Evolutionary conservation across 2,329 filamentous ascomycete species (phyloP).

Genomic region (Venturia carpophila): DNA sequence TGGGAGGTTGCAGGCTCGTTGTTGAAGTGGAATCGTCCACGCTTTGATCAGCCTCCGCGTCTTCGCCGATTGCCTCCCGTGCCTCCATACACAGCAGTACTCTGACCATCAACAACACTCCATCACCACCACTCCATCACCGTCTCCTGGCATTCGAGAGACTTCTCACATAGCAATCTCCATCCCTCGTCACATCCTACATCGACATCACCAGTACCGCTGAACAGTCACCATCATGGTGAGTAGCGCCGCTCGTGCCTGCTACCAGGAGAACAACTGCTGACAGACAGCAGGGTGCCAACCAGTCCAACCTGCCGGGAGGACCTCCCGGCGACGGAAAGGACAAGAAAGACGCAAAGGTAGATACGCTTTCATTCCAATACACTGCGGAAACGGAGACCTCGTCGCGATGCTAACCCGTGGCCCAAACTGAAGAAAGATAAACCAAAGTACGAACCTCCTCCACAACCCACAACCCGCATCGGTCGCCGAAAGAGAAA

Average conservation of each 20-base stretch:
- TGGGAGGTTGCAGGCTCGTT: background rate
- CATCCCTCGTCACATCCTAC: background rate
- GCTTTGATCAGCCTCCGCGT: background rate
- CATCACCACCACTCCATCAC: background rate
- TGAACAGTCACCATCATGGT: slow-evolving; percentile 8
- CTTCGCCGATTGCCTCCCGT: background rate
- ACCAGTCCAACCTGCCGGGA: slow-evolving; percentile 74
- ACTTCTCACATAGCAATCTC: background rate
- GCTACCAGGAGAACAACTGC: background rate
- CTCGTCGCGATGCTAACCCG: slow-evolving; percentile 6
- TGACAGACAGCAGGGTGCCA: slow-evolving; percentile 55
- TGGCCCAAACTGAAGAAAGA: slow-evolving; percentile 62
- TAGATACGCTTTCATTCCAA: slow-evolving; percentile 22
- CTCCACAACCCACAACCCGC: slow-evolving; percentile 90
- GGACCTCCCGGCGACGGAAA: slow-evolving; percentile 65
- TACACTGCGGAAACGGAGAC: background rate
- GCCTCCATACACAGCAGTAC: background rate
- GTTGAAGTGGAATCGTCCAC: no score
- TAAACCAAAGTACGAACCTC: slow-evolving; percentile 99
- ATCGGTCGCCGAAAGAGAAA: slow-evolving; percentile 99
- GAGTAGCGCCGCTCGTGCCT: background rate
- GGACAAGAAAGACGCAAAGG: slow-evolving; percentile 75
- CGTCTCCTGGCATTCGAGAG: background rate
- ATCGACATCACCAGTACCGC: background rate
- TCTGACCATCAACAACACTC: slow-evolving; percentile 2